Conservation (phyloP, 169 alveolate species). For the Plasmodium falciparum region DNA sequence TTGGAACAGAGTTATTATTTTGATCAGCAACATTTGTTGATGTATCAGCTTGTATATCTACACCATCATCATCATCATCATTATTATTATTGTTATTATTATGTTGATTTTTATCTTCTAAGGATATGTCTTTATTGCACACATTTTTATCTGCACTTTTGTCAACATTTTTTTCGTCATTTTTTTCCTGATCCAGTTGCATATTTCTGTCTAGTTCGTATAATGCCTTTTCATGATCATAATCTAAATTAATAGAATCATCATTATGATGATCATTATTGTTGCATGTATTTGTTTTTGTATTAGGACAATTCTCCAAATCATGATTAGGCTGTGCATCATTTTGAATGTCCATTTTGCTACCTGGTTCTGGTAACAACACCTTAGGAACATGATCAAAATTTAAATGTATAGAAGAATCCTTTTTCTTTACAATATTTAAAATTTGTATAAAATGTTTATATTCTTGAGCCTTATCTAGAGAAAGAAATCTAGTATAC, state of each 20-base stretch:
- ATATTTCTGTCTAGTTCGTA: too few species aligned
- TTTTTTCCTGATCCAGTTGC: neutral
- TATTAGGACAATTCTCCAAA: neutral
- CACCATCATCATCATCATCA: too few species aligned
- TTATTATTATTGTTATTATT: neutral
- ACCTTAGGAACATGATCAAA: slow-evolving; percentile 23
- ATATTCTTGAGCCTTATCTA: slow-evolving; percentile 54
- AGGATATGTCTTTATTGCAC: neutral
- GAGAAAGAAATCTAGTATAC: slow-evolving; percentile 23
- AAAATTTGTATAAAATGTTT: slow-evolving; percentile 66
- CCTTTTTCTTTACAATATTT: slow-evolving; percentile 21
- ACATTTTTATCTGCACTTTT: neutral
- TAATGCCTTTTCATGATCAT: too few species aligned
- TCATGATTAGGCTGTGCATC: too few species aligned
- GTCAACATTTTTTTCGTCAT: neutral
- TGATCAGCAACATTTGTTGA: neutral
- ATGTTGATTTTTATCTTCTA: neutral
- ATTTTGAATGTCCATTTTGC: too few species aligned
- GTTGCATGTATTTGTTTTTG: neutral
- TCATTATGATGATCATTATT: neutral
- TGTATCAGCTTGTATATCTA: neutral
- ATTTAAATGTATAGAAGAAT: neutral
- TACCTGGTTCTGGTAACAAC: neutral
- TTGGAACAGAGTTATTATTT: neutral
- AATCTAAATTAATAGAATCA: too few species aligned